Base-by-base conservation (phyloP, 108 stramenopile genomes). In the Nannochloropsis gaditana region DNA sequence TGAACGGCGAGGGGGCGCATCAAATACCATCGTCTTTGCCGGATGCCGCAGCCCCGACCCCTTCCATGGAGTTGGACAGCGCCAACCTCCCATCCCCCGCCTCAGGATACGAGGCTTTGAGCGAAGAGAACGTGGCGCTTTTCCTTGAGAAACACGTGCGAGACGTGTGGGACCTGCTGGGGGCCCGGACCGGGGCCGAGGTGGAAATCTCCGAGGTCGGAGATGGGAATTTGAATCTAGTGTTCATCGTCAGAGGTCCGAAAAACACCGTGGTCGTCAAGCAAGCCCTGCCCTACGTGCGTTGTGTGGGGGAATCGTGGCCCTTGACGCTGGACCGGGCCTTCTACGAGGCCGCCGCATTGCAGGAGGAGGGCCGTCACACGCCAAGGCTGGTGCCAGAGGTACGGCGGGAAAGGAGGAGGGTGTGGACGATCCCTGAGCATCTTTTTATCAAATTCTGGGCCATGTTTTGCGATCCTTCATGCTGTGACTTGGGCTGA, bases 221-320 rank as follows among this genome's bases (percentile, higher is more conserved):
- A 19, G 92, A 93, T 59, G 92, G 92, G 15, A 93, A 93, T 90
- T 44, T 93, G 44, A 93, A 93, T 86, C 90, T 93, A 59, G 92
- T 93, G n/a, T 93, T 92, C 86, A 88, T 91, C 45, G 90, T 92
- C 47, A 83, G 1, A 17, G 82, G 82, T 11, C 82, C 82, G 5
- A 5, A 82, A 11, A 42, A 17, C 10, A 42, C 43, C 19, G 82
- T 43, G 86, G 82, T 90, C 45, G 82, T 90, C 21, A 90, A 90
- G 44, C 91, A 91, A 50, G 89, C 92, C 11, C 90, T 93, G 41
- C 92, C 92, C 10, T 93, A 92, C 79, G 92, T 93, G 5, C 91
- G 92, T 42, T 92, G 92, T 41, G 90, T 92, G 15, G 92, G 92
- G 10, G 91, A 93, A 82, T 89, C 87, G 44, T 92, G 92, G 92